Base-by-base conservation (phyloP, 2,329 filamentous ascomycete genomes). In the Pseudogymnoascus sp. region DNA sequence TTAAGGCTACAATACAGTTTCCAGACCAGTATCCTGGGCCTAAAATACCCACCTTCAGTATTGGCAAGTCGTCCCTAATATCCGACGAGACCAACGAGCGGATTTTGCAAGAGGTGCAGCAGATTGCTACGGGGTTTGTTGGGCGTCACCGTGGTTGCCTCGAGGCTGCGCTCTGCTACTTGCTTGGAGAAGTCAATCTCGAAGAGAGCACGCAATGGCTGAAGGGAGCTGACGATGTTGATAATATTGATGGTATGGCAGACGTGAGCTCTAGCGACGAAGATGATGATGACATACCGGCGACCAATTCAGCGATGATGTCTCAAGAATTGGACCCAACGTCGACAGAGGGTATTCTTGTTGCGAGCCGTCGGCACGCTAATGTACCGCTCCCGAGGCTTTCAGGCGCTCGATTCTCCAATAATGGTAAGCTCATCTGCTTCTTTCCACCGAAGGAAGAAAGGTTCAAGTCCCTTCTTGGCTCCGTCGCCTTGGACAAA, bases 221-320 rank as follows among this genome's bases (percentile, higher is more conserved):
- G 70, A 84, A 85, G 66, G 76, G 79, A 53, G 83, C 87, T 10
- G 81, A 86, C 67, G 87, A 89, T 67, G 74, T 86, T 7, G 84
- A 84, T 62, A 71, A 74, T 69, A 71, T 83, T 5, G 83, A 82
- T 64, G 83, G 77, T 2, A 74, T 86, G 36, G 82, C 79, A 31
- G 89, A 90, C 64, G 91, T 95, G 67, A 93, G 90, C 68, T 97
- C 91, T 2, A 96, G 90, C 69, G 88, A 91, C 66, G 88, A 91
- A 65, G 90, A 93, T 67, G 90, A 93, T 59, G 77, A 76, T 11
- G 67, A 73, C 66, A 72, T 74, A 50, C 72, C 72, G 28, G 67
- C 71, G n/a, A 71, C 71, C 44, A 68, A 70, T 33, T 74, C 71
- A 8, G 81, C 80, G 11, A 81, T 82, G 62, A 83, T 87, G 82